phyloP scores from a whole-genome alignment of 1,284 basidiomycete genomes.

The Ceratobasidium sp. region DNA sequence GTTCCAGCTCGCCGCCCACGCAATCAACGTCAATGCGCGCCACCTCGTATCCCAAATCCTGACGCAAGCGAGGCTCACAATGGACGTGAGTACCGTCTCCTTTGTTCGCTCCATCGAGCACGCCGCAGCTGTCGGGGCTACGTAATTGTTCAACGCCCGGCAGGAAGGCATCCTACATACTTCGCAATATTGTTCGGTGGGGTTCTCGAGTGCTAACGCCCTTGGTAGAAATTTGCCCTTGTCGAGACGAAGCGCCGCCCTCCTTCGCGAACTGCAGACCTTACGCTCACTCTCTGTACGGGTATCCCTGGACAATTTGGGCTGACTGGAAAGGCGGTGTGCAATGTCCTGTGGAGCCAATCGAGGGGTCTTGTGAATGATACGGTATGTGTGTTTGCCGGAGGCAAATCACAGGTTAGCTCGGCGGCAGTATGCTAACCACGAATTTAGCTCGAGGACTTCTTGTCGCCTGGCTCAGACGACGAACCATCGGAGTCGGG shows the following conservation, averaged over 20 bases:
- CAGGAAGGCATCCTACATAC: background rate
- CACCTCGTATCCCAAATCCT: conserved; percentile 62
- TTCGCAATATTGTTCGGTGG: background rate
- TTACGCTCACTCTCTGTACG: conserved; percentile 27
- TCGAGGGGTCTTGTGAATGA: conserved; percentile 14
- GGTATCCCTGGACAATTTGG: conserved; percentile 38
- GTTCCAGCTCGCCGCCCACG: conserved; percentile 76
- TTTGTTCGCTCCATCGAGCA: background rate
- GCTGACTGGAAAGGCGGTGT: conserved; percentile 22
- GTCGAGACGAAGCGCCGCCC: conserved; percentile 30
- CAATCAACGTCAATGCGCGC: conserved; percentile 72
- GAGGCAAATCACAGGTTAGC: background rate
- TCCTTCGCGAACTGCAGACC: background rate
- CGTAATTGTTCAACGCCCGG: background rate
- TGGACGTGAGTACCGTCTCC: conserved; percentile 34
- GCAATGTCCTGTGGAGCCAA: conserved; percentile 36
- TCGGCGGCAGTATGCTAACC: background rate
- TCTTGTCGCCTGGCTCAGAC: conserved; percentile 29
- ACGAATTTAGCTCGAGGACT: conserved; percentile 35
- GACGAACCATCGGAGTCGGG: conserved; percentile 19
- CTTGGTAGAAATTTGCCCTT: conserved; percentile 27
- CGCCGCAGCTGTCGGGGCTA: background rate
- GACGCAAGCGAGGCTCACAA: conserved; percentile 27
- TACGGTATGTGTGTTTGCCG: conserved; percentile 7
- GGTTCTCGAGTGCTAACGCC: background rate